These are phyloP conservation scores for Parmelia sp. DNA, from an alignment of 495 filamentous ascomycete species.

Conservation along the genomic window DNA sequence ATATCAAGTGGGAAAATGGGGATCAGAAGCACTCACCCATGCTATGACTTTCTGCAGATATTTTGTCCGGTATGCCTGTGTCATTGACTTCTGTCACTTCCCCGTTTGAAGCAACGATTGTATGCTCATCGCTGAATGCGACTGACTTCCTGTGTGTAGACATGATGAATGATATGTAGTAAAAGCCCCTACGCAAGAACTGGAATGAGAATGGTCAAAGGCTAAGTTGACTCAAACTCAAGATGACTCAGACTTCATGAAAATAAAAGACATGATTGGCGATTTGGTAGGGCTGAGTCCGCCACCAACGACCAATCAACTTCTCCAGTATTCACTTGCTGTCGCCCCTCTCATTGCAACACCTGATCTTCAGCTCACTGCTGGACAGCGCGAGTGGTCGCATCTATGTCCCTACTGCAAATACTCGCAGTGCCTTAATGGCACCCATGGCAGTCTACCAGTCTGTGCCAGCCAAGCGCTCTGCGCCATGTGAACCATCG, in stretches of 20 bases:
- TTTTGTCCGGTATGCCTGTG: slow-evolving; percentile 56
- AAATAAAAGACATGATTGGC: neutral
- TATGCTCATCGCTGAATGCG: slow-evolving; percentile 76
- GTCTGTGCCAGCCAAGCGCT: slow-evolving; percentile 38
- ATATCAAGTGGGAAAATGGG: slow-evolving; percentile 20
- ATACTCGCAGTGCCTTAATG: slow-evolving; percentile 15
- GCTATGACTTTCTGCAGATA: slow-evolving; percentile 62
- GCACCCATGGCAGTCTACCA: slow-evolving; percentile 25
- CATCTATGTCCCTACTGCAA: neutral
- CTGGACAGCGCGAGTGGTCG: neutral
- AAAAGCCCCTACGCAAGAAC: neutral
- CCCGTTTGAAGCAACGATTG: slow-evolving; percentile 80
- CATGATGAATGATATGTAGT: neutral
- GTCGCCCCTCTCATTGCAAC: neutral
- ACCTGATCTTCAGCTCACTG: slow-evolving; percentile 3
- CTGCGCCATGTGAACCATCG: slow-evolving; percentile 26
- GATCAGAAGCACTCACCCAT: slow-evolving; percentile 43
- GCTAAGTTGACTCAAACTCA: neutral
- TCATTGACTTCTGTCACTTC: slow-evolving; percentile 65
- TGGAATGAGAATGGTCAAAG: neutral
- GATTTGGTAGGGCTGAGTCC: neutral
- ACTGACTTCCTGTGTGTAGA: slow-evolving; percentile 72
- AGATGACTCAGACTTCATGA: neutral
- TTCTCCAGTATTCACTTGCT: neutral
- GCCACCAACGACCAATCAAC: neutral